These are phyloP conservation scores for Herpetomonas muscarum DNA, from an alignment of 208 protist genomes.

Conservation along the genomic window DNA sequence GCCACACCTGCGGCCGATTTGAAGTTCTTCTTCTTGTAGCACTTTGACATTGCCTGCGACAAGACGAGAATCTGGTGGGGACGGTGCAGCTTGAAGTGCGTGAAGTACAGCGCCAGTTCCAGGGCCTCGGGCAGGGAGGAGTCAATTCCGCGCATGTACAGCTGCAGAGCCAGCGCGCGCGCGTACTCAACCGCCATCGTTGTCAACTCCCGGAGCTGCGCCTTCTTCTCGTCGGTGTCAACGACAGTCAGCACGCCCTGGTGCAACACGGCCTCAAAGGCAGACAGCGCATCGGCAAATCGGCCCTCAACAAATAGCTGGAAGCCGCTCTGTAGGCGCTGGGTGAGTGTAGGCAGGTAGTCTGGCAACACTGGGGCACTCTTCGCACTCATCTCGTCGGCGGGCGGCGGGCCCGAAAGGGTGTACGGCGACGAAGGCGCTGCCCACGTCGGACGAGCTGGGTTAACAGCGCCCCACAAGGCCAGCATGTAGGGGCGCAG, in stretches of 20 bases:
- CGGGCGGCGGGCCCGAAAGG: constrained; percentile 32
- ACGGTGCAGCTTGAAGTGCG: constrained; percentile 94
- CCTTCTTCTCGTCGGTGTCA: constrained; percentile 44
- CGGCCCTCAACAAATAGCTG: constrained; percentile 85
- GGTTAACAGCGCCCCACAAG: constrained; percentile 72
- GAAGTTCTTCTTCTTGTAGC: constrained; percentile 93
- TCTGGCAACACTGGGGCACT: constrained; percentile 43
- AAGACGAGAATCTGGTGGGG: constrained; percentile 90
- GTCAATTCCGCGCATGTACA: constrained; percentile 60
- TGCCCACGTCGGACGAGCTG: constrained; percentile 32
- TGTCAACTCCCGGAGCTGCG: constrained; percentile 50
- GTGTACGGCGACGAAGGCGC: constrained; percentile 35
- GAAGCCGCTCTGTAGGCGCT: constrained; percentile 71
- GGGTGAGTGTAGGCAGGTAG: constrained; percentile 69
- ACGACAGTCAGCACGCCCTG: constrained; percentile 79
- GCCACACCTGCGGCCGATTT: constrained; percentile 89
- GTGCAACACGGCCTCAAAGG: constrained; percentile 86
- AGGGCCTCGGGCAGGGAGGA: constrained; percentile 40
- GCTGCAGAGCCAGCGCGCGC: constrained; percentile 71
- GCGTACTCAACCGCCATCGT: constrained; percentile 63
- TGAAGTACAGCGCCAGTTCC: constrained; percentile 98
- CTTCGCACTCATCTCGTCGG: constrained; percentile 30
- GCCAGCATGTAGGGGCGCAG: constrained; percentile 88
- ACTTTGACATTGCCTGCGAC: constrained; percentile 91
- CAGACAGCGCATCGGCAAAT: constrained; percentile 83